Conservation (phyloP, 352 stramenopile genomes). For the Phytophthora lateralis region DNA sequence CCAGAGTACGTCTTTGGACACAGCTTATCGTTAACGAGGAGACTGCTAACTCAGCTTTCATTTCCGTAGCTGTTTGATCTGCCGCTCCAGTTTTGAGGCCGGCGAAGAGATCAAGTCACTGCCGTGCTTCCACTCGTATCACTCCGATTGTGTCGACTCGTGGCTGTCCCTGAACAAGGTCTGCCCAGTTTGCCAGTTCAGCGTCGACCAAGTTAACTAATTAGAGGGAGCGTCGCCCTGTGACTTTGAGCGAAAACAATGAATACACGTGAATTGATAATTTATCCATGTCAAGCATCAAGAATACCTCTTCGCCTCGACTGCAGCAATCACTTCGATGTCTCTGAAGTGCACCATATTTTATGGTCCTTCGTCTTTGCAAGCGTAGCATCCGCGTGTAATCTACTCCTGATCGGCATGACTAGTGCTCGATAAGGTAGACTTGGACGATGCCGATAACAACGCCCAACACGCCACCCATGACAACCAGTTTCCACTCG, state of each 20-base stretch:
- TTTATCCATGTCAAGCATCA: constrained; percentile 45
- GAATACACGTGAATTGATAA: constrained; percentile 58
- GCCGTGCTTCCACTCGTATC: constrained; percentile 94
- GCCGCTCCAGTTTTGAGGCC: constrained; percentile 87
- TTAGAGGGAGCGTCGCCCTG: constrained; percentile 10
- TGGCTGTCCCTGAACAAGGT: constrained; percentile 93
- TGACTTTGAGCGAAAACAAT: constrained; percentile 25
- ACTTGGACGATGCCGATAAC: constrained; percentile 92
- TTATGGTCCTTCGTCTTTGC: constrained; percentile 2
- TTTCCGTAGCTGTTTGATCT: constrained; percentile 89
- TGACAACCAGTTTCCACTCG: constrained; percentile 97
- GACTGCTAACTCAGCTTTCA: neutral
- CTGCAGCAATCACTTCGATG: neutral
- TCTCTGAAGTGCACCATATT: constrained; percentile 3
- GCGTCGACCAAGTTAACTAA: constrained; percentile 62
- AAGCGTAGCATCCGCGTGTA: constrained; percentile 2
- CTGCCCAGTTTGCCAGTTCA: constrained; percentile 91
- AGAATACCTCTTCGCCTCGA: constrained; percentile 3
- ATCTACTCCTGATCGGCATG: constrained; percentile 4
- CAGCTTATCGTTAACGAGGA: neutral
- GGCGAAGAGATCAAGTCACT: constrained; percentile 94
- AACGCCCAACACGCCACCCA: constrained; percentile 94
- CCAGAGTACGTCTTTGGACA: constrained; percentile 54
- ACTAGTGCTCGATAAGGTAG: constrained; percentile 86
- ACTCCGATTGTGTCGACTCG: constrained; percentile 93